These are phyloP conservation scores for Colletotrichum paranaense DNA, from an alignment of 2,329 filamentous ascomycete genomes.

Conservation along the genomic window DNA sequence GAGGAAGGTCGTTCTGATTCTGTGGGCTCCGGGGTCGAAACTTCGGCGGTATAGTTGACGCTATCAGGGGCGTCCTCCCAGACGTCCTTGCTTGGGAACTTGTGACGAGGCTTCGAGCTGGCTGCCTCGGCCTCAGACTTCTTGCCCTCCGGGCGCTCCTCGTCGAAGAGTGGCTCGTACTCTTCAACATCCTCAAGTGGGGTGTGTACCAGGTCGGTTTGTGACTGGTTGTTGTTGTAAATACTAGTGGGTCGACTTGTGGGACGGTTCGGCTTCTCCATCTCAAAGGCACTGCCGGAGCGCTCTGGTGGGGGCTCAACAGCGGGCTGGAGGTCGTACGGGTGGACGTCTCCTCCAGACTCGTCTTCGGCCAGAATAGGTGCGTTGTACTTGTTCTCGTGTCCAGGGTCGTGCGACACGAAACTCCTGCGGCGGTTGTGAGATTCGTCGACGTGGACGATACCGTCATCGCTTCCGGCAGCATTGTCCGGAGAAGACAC, in stretches of 20 bases:
- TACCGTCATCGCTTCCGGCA: conserved; percentile 62
- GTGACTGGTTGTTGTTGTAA: conserved; percentile 67
- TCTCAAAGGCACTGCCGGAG: conserved; percentile 68
- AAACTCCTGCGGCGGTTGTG: conserved; percentile 53
- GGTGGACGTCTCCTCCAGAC: conserved; percentile 77
- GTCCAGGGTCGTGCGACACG: conserved; percentile 37
- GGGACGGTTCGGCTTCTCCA: conserved; percentile 70
- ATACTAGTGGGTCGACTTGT: conserved; percentile 73
- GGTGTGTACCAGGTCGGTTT: conserved; percentile 68
- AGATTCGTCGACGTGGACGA: conserved; percentile 84
- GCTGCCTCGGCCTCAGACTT: conserved; percentile 53
- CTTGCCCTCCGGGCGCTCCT: conserved; percentile 66
- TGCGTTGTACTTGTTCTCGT: conserved; percentile 65
- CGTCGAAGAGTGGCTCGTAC: conserved; percentile 94
- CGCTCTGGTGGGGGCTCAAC: conserved; percentile 79
- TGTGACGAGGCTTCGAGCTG: conserved; percentile 68
- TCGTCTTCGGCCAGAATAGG: conserved; percentile 94
- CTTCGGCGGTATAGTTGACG: conserved; percentile 81
- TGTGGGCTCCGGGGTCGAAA: conserved; percentile 78
- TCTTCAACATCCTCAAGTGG: conserved; percentile 90
- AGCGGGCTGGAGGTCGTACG: conserved; percentile 80
- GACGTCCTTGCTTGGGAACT: conserved; percentile 93
- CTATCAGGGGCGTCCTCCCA: conserved; percentile 97
- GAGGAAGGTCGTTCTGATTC: conserved; percentile 52
- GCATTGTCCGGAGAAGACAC: conserved; percentile 42